These are phyloP conservation scores for Trichoderma sp. DNA, from an alignment of 2,329 filamentous ascomycete genomes.

Conservation along the genomic window DNA sequence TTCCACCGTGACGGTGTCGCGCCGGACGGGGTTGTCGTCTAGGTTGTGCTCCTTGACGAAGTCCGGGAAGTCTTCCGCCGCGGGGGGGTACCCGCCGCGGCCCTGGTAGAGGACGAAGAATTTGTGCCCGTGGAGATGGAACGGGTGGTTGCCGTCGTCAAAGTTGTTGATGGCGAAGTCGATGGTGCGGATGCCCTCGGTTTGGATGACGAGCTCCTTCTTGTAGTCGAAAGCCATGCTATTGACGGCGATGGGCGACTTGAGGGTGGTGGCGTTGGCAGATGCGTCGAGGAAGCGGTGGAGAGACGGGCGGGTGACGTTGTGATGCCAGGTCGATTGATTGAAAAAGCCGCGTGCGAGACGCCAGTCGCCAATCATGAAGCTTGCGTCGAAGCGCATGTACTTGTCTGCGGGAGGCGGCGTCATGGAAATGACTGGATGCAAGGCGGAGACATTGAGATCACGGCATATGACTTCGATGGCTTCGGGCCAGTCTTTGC, in stretches of 20 bases:
- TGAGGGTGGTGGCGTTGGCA: constrained; percentile 18
- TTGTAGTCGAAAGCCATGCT: constrained; percentile 29
- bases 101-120: constrained; percentile 47
- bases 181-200: constrained; percentile 49
- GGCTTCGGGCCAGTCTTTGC: constrained; percentile 48
- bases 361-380: constrained; percentile 53
- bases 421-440: constrained; percentile 36
- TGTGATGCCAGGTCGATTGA: constrained; percentile 45
- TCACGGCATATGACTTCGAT: constrained; percentile 51
- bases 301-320: constrained; percentile 35
- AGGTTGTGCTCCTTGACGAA: constrained; percentile 28
- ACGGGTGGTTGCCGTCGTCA: constrained; percentile 46
- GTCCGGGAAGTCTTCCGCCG: constrained; percentile 23
- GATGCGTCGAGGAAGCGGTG: constrained; percentile 34
- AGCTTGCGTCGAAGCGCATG: constrained; percentile 49
- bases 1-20: constrained; percentile 49
- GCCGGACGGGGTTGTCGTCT: constrained; percentile 33
- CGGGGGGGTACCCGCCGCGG: constrained; percentile 35
- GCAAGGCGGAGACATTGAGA: constrained; percentile 48
- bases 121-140: constrained; percentile 59
- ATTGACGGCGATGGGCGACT: constrained; percentile 29
- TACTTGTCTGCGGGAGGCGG: constrained; percentile 39
- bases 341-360: constrained; percentile 56
- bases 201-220: constrained; percentile 46
- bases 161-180: constrained; percentile 59